Evolutionary conservation across 768 basidiomycete species (phyloP), one percentile per base, ranked within the genome.

Genomic region (Cyathus striatus): DNA sequence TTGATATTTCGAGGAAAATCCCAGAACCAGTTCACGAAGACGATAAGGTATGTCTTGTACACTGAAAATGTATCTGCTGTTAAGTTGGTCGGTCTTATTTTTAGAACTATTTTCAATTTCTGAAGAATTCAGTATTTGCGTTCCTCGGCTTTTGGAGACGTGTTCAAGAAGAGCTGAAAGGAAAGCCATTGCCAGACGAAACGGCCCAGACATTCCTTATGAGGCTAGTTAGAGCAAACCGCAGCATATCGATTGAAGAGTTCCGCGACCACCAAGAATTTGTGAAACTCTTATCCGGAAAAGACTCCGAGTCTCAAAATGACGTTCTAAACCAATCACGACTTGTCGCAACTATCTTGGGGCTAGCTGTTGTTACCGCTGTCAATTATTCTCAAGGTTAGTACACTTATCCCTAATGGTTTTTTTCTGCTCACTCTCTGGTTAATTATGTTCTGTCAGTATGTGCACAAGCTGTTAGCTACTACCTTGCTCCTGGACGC

Each of bases 391-490:
- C 59, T 4, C 46, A 58, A 41, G 43, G 59, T 57, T 21, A 21
- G 39, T 40, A 9, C 14, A 23, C 13, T 39, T 32, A 44, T 17
- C n/a, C 37, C 9, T 33, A 23, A 9, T 13, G n/a, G 16, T 22
- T 27, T n/a, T 27, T 41, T 26, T 23, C 37, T 17, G 21, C 10
- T n/a, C 3, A 3, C 5, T 44, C 18, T 27, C 7, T 4, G 9
- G 9, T 7, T 27, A 61, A 57, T 48, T 1, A n/a, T n/a, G n/a
- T n/a, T n/a, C n/a, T n/a, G n/a, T n/a, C n/a, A n/a, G n/a, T n/a
- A n/a, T 57, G 55, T 34, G 45, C 53, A 0, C 57, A 53, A 9
- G 59, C 54, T 10, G 50, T 61, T 12, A 49, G 56, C 23, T 58
- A 58, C 23, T 61, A 61, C 40, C 48, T 61, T 6, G 50, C n/a